Base-by-base conservation (phyloP, 768 basidiomycete genomes). In the Peribolospora kevripleyi region DNA sequence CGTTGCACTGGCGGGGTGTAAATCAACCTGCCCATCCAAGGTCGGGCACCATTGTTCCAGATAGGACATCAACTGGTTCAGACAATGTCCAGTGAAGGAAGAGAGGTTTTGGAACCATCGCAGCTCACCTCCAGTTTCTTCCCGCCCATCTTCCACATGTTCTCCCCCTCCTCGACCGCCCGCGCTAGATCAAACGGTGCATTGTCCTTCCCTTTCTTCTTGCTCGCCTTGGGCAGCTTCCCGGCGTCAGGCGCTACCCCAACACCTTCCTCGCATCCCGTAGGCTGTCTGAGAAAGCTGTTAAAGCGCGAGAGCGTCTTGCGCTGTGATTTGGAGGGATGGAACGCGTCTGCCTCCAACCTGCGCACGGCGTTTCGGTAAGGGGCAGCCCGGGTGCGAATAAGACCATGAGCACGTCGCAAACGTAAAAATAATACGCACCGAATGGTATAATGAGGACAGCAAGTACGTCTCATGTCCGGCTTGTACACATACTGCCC, bases 391-490 rank as follows among this genome's bases (percentile, higher is more conserved):
- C 43, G 5, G 1, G 39, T 42, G 25, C n/a, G 51, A 42, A 5
- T 37, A 6, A 11, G 13, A 10, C 8, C 2, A 45, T 38, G 25
- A 9, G 14, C 3, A 10, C 40, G 36, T 3, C 10, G n/a, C 11
- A 45, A 36, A 37, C 40, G 10, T 8, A 40, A 38, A n/a, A 10
- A 5, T 11, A 8, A 7, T 42, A 65, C 71, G 54, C 61, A 82
- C 86, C 77, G 84, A 66, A 95, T 95, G 3, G 91, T 86, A 65
- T 93, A 91, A 60, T 87, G 83, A 0, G 90, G 85, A 65, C 91
- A 97, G 65, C 91, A 95, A 7, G 86, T 81, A 5, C 68, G 65
- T 58, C 71, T 74, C 67, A 90, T 70, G 66, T 90, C 79, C 4
- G 88, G 88, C 59, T 84, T 85, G 67, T 95, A 95, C 62, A 84